Evolutionary conservation across 768 basidiomycete species (phyloP).

Genomic region (Multifurca ochricompacta): DNA sequence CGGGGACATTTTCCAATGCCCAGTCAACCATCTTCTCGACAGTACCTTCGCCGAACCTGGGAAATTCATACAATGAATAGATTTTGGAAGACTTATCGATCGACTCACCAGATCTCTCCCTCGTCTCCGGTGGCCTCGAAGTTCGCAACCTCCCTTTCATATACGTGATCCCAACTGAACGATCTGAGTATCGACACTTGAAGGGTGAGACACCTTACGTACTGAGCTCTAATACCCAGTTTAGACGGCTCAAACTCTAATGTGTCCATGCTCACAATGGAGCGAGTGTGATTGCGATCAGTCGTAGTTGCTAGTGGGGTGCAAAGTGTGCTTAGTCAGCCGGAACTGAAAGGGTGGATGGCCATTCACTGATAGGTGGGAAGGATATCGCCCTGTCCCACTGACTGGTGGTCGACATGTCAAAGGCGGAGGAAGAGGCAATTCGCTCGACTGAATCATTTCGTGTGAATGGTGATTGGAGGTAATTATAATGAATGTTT

Average conservation of each 20-base stretch:
- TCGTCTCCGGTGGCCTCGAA: conserved; percentile 76
- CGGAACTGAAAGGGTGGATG: too few species aligned
- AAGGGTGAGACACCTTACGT: conserved; percentile 24
- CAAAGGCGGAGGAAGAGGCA: not conserved
- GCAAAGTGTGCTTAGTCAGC: conserved; percentile 3
- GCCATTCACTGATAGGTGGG: too few species aligned
- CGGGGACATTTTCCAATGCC: conserved; percentile 48
- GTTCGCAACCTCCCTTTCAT: conserved; percentile 59
- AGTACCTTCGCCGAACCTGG: conserved; percentile 73
- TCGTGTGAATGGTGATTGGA: not conserved
- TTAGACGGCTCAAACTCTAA: conserved; percentile 54
- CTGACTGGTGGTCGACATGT: too few species aligned
- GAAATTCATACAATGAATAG: not conserved
- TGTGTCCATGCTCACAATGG: not conserved
- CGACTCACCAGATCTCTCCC: conserved; percentile 71
- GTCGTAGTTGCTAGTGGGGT: not conserved
- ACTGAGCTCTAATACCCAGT: conserved; percentile 78
- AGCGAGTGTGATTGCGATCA: not conserved
- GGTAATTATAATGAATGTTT: not conserved
- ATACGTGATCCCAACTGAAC: conserved; percentile 73
- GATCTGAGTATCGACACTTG: not conserved
- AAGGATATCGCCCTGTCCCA: too few species aligned
- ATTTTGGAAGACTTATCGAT: not conserved
- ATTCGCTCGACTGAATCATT: not conserved
- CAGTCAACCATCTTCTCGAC: conserved; percentile 77